Base-by-base conservation (phyloP, 139 green algal species). In the Chlamydomonas urium region DNA sequence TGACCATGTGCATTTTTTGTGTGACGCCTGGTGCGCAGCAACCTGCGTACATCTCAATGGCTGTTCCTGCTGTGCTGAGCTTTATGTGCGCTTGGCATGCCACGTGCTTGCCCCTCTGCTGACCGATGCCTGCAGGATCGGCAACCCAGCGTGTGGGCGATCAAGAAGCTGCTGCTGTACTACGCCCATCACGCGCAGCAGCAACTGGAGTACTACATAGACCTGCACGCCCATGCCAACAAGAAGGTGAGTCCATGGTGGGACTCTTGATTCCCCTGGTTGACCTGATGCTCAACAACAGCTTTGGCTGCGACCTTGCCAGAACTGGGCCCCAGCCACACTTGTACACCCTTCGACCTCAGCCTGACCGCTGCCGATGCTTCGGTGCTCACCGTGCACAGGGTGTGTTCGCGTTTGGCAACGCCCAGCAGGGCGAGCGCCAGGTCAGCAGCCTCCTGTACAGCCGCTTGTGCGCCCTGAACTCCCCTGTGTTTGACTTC, bases 201-300 rank as follows among this genome's bases (percentile, higher is more conserved):
- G 26, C 33, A 36, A 0, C 65, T 90, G 26, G 77, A 80, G 35
- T 82, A 85, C 50, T 88, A 87, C 76, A 31, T 88, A 1, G 85
- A 90, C 76, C 80, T 90, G 48, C 85, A 90, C 33, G 85, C 80
- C 29, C 85, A 90, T 47, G 80, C 80, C 37, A 88, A 88, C 78
- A 87, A 86, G 76, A 78, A 82, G 33, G 77, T 70, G 36, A 4
- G 31, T 6, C n/a, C 42, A 50, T 50, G 42, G 10, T 50, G 42
- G 8, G 42, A n/a, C 42, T 24, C 10, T 50, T 50, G 42, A 14
- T 50, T 14, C 8, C 14, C 42, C 8, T 50, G 14, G 8, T 24
- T 50, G 14, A 50, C 8, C 10, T 8, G 10, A 50, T 24, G 42
- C 42, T 50, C 42, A 50, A 50, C 8, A 50, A 24, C 8, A n/a